A percentile compares a stretch with the other conserved stretches of the same genome.
Evolutionary conservation across 192 early-diverging fungal genomes (phyloP).

Genomic region (Entrophospora sp.): DNA sequence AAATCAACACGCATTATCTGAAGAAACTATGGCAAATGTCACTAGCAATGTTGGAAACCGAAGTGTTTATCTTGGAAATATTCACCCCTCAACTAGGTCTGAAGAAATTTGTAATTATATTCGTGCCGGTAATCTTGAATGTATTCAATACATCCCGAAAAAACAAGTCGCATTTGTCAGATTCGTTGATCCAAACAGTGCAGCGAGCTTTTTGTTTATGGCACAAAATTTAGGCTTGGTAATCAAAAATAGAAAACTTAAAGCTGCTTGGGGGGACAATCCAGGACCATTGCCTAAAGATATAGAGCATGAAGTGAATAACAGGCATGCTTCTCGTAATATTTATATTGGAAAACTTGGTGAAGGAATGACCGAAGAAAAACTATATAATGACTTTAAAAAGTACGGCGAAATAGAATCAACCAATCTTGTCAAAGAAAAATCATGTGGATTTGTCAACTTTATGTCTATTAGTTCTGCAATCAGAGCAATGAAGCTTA

Average conservation of each 20-base stretch:
- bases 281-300: constrained; percentile 44
- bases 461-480: too few relatives aligned
- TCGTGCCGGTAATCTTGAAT: constrained; percentile 73
- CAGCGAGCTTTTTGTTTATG: constrained; percentile 50
- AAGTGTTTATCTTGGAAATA: constrained; percentile 70
- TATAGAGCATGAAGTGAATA: constrained; percentile 56
- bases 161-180: constrained; percentile 78
- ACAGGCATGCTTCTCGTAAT: too few relatives aligned
- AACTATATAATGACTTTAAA: too few relatives aligned
- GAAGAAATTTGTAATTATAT: constrained; percentile 80
- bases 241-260: constrained; percentile 62
- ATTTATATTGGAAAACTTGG: too few relatives aligned
- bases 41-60: constrained; percentile 43
- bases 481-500: constrained; percentile 63
- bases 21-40: constrained; percentile 4
- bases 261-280: constrained; percentile 75
- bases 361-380: too few relatives aligned
- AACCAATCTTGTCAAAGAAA: constrained; percentile 80
- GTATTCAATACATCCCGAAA: constrained; percentile 60
- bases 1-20: too few relatives aligned
- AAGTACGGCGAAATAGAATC: constrained; percentile 67
- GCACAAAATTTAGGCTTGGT: constrained; percentile 49
- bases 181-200: constrained; percentile 64
- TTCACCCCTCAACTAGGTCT: constrained; percentile 61
- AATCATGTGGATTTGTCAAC: too few relatives aligned